These are phyloP conservation scores for Fraxinus pennsylvanica DNA, from an alignment of 257 asterid genomes.

Conservation along the genomic window DNA sequence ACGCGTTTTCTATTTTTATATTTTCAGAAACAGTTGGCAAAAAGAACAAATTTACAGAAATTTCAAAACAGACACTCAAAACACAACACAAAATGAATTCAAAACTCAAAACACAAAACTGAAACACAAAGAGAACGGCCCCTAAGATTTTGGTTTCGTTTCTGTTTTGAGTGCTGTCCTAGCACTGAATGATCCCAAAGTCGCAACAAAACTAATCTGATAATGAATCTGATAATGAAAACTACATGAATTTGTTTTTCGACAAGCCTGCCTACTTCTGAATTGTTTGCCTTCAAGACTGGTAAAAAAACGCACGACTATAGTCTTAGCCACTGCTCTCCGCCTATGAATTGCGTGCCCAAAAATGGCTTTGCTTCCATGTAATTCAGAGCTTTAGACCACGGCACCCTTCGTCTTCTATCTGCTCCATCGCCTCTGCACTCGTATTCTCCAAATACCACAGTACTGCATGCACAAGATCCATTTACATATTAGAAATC, in stretches of 20 bases:
- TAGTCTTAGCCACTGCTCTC: slow-evolving; percentile 57
- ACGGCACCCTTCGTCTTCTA: slow-evolving; percentile 47
- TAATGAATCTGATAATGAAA: not conserved
- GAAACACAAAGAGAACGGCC: too few relatives aligned
- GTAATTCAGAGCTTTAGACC: slow-evolving; percentile 51
- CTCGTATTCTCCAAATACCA: slow-evolving; percentile 57
- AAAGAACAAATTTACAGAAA: too few relatives aligned
- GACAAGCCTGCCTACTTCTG: not conserved
- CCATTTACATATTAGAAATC: not conserved
- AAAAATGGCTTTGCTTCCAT: slow-evolving; percentile 45
- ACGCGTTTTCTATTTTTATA: too few relatives aligned
- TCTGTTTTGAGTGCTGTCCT: not conserved
- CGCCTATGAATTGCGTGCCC: slow-evolving; percentile 50
- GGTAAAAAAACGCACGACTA: slow-evolving; percentile 5
- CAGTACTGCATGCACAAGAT: slow-evolving; percentile 47
- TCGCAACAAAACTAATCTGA: not conserved
- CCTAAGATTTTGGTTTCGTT: not conserved
- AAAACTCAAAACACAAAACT: too few relatives aligned
- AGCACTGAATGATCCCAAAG: not conserved
- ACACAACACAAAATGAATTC: too few relatives aligned
- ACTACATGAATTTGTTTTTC: not conserved
- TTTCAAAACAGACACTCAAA: too few relatives aligned
- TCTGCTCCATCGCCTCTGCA: slow-evolving; percentile 72
- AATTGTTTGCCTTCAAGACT: not conserved
- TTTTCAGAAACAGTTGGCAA: too few relatives aligned